phyloP scores from a whole-genome alignment of 2,329 filamentous ascomycete species.

The Xylariales sp. region DNA sequence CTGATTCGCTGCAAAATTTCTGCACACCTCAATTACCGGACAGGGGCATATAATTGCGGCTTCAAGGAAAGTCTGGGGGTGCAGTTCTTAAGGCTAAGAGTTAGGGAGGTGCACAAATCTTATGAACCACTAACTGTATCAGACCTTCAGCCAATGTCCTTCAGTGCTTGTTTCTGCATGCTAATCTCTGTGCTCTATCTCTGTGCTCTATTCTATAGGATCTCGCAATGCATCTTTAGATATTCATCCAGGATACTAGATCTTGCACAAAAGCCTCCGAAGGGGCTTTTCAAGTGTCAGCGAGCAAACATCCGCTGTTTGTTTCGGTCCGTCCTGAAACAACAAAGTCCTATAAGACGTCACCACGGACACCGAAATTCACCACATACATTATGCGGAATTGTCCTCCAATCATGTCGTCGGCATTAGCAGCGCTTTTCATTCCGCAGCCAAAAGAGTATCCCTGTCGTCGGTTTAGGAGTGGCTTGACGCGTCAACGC shows the following conservation, averaged over 20 bases:
- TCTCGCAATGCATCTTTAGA: background rate
- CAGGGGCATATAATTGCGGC: background rate
- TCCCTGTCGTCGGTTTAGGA: background rate
- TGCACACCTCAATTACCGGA: background rate
- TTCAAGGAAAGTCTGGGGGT: background rate
- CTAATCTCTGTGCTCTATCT: no score
- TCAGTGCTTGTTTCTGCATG: no score
- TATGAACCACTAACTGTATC: background rate
- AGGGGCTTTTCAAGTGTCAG: no score
- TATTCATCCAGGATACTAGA: no score
- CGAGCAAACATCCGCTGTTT: background rate
- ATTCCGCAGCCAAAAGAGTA: background rate
- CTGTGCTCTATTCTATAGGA: no score
- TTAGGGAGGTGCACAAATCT: background rate
- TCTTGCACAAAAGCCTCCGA: no score
- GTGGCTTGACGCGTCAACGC: background rate
- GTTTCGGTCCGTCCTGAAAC: background rate
- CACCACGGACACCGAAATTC: background rate
- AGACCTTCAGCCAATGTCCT: background rate
- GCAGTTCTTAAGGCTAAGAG: background rate
- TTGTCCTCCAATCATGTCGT: background rate
- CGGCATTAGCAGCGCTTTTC: background rate
- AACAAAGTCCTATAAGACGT: background rate
- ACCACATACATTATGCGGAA: background rate
- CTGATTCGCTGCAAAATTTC: background rate